A percentile compares a stretch with the other conserved stretches of the same genome.
Evolutionary conservation across 495 filamentous ascomycete genomes (phyloP).

Genomic region (Lasiosphaeris hirsuta): DNA sequence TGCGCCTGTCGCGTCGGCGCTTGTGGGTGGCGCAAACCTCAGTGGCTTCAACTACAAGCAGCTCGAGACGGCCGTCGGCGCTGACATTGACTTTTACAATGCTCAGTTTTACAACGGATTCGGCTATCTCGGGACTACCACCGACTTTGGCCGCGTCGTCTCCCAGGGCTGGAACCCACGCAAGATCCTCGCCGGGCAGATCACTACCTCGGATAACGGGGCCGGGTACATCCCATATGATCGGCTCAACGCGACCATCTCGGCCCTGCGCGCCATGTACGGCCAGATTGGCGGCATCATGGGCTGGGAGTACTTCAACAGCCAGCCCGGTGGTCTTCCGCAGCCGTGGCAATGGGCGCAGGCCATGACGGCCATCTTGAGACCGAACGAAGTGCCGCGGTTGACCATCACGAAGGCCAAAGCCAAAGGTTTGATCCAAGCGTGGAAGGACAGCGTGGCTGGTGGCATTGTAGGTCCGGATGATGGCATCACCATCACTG

Average conservation of each 20-base stretch:
- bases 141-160: constrained; percentile 65
- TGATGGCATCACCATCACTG: too few species aligned
- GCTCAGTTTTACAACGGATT: constrained; percentile 83
- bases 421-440: constrained; percentile 12
- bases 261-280: constrained; percentile 47
- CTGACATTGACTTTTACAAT: constrained; percentile 70
- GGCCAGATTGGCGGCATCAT: constrained; percentile 73
- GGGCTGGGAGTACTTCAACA: constrained; percentile 88
- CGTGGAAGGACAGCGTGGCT: constrained; percentile 20
- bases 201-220: constrained; percentile 69
- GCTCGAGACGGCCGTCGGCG: constrained; percentile 47
- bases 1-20: constrained; percentile 71
- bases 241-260: constrained; percentile 37
- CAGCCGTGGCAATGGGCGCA: constrained; percentile 72
- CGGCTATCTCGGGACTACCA: constrained; percentile 57
- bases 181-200: constrained; percentile 67
- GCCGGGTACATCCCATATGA: constrained; percentile 40
- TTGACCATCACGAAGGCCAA: constrained; percentile 20
- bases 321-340: constrained; percentile 51
- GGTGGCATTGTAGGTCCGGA: too few species aligned
- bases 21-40: constrained; percentile 57
- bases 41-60: constrained; percentile 71
- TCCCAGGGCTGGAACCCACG: constrained; percentile 58
- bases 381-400: constrained; percentile 16
- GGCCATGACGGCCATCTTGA: constrained; percentile 54